Conservation (phyloP, 2,329 filamentous ascomycete genomes). For the Aspergillus persii region DNA sequence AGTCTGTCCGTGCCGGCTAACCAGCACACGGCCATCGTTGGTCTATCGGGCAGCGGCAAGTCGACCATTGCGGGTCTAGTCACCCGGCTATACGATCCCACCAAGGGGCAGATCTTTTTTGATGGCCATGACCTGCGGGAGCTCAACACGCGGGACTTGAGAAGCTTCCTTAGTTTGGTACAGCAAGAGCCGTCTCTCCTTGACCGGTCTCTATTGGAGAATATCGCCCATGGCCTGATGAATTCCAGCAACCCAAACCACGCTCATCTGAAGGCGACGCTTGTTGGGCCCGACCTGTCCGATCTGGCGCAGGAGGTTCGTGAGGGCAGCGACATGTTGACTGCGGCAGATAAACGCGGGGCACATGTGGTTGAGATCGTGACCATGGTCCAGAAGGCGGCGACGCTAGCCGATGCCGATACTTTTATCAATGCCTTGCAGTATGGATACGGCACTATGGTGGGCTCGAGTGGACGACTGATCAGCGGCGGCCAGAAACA, state of each 20-base stretch:
- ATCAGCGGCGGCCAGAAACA: slow-evolving; percentile 92
- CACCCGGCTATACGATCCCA: slow-evolving; percentile 66
- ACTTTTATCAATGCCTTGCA: slow-evolving; percentile 69
- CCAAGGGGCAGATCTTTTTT: slow-evolving; percentile 34
- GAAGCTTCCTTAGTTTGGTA: slow-evolving; percentile 23
- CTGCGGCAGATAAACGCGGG: slow-evolving; percentile 46
- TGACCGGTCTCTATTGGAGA: slow-evolving; percentile 75
- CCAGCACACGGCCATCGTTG: slow-evolving; percentile 63
- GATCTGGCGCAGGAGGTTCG: slow-evolving; percentile 45
- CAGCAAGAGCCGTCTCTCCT: slow-evolving; percentile 77
- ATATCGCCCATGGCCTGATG: slow-evolving; percentile 61
- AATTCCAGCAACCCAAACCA: slow-evolving; percentile 34
- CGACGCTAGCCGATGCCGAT: slow-evolving; percentile 58
- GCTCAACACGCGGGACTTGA: slow-evolving; percentile 29
- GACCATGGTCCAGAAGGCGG: slow-evolving; percentile 54
- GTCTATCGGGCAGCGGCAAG: slow-evolving; percentile 71
- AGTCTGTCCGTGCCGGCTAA: slow-evolving; percentile 37
- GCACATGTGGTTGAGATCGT: slow-evolving; percentile 52
- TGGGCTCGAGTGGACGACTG: slow-evolving; percentile 78
- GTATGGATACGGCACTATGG: slow-evolving; percentile 77
- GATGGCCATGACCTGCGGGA: slow-evolving; percentile 38
- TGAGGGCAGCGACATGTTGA: slow-evolving; percentile 49
- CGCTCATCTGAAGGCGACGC: slow-evolving; percentile 49
- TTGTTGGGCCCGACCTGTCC: slow-evolving; percentile 52
- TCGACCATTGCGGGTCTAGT: slow-evolving; percentile 71